phyloP scores from a whole-genome alignment of 208 protist species.

The Trypanosoma caninum region DNA sequence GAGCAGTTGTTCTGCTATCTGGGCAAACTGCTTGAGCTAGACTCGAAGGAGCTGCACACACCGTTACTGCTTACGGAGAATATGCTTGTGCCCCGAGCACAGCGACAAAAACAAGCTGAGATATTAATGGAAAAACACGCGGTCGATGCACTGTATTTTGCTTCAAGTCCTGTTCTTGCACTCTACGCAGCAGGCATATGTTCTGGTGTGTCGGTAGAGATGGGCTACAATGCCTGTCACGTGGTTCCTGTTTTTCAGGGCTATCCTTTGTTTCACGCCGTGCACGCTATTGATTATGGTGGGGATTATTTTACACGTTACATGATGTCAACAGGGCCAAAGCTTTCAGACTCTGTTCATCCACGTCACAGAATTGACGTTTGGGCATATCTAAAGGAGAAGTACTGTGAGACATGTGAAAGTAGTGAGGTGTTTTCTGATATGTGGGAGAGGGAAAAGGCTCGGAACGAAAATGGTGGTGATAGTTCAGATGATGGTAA shows the following conservation, averaged over 20 bases:
- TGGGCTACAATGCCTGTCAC: conserved; percentile 97
- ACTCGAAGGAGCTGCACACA: conserved; percentile 52
- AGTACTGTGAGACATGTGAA: conserved; percentile 40
- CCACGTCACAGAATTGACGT: conserved; percentile 46
- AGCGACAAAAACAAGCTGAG: conserved; percentile 85
- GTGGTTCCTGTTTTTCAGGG: conserved; percentile 98
- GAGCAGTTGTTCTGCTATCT: conserved; percentile 75
- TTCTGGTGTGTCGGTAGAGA: conserved; percentile 92
- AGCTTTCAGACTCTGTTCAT: conserved; percentile 37
- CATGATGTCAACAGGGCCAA: conserved; percentile 27
- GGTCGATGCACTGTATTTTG: conserved; percentile 60
- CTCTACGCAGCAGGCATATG: conserved; percentile 85
- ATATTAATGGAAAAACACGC: conserved; percentile 87
- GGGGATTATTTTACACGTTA: conserved; percentile 68
- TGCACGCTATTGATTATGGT: conserved; percentile 71
- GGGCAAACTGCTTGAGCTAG: conserved; percentile 59
- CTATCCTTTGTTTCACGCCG: conserved; percentile 92
- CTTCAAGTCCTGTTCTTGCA: conserved; percentile 76
- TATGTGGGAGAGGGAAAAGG: neutral
- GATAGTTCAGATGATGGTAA: conserved; percentile 23
- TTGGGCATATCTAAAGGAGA: conserved; percentile 88
- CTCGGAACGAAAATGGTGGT: neutral
- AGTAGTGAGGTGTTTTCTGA: neutral
- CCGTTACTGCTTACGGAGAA: conserved; percentile 90
- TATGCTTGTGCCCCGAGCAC: conserved; percentile 68